These are phyloP conservation scores for Scleromitrula shiraiana DNA, from an alignment of 2,329 filamentous ascomycete genomes.

Conservation along the genomic window DNA sequence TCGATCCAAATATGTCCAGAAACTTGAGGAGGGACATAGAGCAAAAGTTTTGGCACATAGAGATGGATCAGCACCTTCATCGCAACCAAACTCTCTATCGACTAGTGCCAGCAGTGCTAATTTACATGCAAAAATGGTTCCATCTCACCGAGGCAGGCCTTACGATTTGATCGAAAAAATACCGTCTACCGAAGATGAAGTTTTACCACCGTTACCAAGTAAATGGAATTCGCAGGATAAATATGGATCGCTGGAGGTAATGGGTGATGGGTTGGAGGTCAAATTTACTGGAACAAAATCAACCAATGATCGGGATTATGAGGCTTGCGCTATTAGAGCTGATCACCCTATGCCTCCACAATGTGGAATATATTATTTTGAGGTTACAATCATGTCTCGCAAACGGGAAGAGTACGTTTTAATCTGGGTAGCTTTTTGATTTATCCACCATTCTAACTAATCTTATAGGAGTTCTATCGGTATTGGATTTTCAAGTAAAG, in stretches of 20 bases:
- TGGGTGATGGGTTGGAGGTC: slow-evolving; percentile 66
- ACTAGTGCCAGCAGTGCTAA: slow-evolving; percentile 46
- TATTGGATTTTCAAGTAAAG: slow-evolving; percentile 52
- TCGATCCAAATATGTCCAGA: slow-evolving; percentile 69
- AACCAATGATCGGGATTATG: slow-evolving; percentile 49
- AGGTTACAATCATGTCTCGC: slow-evolving; percentile 58
- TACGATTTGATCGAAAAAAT: slow-evolving; percentile 78
- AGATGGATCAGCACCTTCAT: slow-evolving; percentile 36
- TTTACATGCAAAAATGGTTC: slow-evolving; percentile 49
- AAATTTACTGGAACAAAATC: slow-evolving; percentile 44
- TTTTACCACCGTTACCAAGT: slow-evolving; percentile 63
- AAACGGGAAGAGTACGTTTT: slow-evolving; percentile 55
- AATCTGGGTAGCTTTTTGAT: background rate
- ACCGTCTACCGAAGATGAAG: slow-evolving; percentile 51
- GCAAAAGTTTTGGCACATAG: slow-evolving; percentile 46
- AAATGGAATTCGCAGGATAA: slow-evolving; percentile 79
- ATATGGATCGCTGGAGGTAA: slow-evolving; percentile 63
- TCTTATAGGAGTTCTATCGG: slow-evolving; percentile 47
- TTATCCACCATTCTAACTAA: slow-evolving; percentile 12
- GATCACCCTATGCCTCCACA: slow-evolving; percentile 82
- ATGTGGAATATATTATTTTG: slow-evolving; percentile 92
- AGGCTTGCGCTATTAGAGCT: slow-evolving; percentile 74
- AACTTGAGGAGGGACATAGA: slow-evolving; percentile 62
- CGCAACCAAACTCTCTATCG: slow-evolving; percentile 40
- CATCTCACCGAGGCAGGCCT: slow-evolving; percentile 67